phyloP scores from a whole-genome alignment of 179 eudicot species.

The Silene noctiflora region DNA sequence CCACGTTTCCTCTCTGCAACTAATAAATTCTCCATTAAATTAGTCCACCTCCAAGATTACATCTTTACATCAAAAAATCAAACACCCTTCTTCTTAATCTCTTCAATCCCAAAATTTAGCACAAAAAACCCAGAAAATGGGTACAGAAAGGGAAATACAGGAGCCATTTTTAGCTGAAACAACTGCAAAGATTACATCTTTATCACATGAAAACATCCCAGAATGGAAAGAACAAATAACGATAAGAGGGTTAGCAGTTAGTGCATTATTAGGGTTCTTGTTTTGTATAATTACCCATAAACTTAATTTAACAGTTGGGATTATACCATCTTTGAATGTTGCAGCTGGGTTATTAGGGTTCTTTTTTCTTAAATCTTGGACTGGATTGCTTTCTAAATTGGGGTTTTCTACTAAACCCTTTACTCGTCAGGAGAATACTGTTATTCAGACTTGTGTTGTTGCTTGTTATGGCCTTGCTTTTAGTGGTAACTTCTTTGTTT shows the following conservation, averaged over 20 bases:
- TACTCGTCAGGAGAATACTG: conserved; percentile 89
- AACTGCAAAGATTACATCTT: conserved; percentile 2
- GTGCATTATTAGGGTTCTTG: conserved; percentile 66
- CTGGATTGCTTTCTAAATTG: conserved; percentile 44
- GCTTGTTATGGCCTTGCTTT: conserved; percentile 97
- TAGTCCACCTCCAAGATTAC: neutral
- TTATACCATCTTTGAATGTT: conserved; percentile 90
- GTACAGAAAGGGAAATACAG: conserved; percentile 36
- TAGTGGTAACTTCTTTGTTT: conserved; percentile 50
- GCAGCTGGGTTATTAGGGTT: conserved; percentile 92
- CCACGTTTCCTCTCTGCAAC: neutral
- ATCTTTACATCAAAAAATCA: neutral
- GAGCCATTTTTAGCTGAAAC: conserved; percentile 49
- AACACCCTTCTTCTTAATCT: neutral
- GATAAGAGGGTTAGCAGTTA: conserved; percentile 64
- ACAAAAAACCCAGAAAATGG: conserved; percentile 25
- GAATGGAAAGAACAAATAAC: conserved; percentile 94
- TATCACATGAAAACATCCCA: conserved; percentile 40
- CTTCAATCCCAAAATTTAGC: neutral
- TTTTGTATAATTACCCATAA: conserved; percentile 96
- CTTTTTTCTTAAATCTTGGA: conserved; percentile 89
- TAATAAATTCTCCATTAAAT: neutral
- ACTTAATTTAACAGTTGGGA: conserved; percentile 87
- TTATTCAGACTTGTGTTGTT: conserved; percentile 93
- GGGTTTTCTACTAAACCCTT: conserved; percentile 61